Base-by-base conservation (phyloP, 2,329 filamentous ascomycete genomes). In the Neofusicoccum cordaticola region DNA sequence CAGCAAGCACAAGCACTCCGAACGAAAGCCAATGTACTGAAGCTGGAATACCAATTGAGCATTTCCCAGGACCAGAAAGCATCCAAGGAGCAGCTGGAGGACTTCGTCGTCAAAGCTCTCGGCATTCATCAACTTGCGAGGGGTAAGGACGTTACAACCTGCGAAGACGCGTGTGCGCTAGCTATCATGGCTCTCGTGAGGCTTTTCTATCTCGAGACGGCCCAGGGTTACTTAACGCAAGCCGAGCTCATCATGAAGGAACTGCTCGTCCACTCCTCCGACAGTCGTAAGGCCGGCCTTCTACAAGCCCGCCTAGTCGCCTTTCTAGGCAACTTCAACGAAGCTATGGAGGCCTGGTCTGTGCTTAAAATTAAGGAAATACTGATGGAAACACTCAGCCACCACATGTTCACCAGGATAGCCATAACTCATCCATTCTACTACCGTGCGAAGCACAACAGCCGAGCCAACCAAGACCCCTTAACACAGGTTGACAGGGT, bases 371-470 rank as follows among this genome's bases (percentile, higher is more conserved):
- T 62, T 17, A 65, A 65, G 34, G 64, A 65, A 13, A 50, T 65
- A 22, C 48, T 65, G 8, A 51, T 50, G 44, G 64, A 65, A 22
- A 65, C 64, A 19, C 48, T 65, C 13, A 44, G 37, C 13, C 64
- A 65, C 34, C 56, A 53, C 57, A 65, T 65, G 48, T 56, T 62
- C 17, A 62, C 64, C 2, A 47, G 58, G 27, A 42, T 65, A 5
- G 51, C 64, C 9, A 53, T 53, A 15, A 52, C 39, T 12, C 42
- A 65, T 17, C 64, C 58, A 5, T 57, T 56, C 44, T 60, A 56
- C 11, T 62, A 62, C 27, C 37, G 47, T 12, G 31, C 56, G 12
- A 44, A 51, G 41, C 39, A 34, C 13, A 44, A 41, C 6, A 31
- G 31, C 4, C 22, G 51, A 44, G 22, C 42, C 34, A 57, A 57